Conservation (phyloP, 1,139 yeast species). For the Nadsonia starkeyi-henricii region DNA sequence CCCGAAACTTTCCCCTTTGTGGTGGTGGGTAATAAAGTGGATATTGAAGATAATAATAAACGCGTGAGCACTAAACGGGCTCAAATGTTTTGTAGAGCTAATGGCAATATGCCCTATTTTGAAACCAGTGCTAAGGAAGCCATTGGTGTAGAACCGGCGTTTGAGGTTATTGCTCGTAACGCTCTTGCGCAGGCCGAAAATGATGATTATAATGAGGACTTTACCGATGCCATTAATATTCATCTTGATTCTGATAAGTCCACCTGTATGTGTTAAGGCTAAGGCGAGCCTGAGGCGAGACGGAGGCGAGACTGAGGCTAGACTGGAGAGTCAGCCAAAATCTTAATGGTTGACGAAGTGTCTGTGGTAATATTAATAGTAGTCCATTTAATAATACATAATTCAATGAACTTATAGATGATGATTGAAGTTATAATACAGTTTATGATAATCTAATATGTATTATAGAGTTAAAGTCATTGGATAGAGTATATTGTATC, state of each 20-base stretch:
- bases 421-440: no score
- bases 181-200: conserved; percentile 87
- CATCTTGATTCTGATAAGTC: conserved; percentile 72
- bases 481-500: no score
- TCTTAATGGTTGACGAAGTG: no score
- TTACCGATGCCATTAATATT: conserved; percentile 90
- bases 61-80: conserved; percentile 75
- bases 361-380: no score
- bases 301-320: no score
- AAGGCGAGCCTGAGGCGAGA: no score
- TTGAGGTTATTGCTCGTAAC: conserved; percentile 89
- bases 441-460: no score
- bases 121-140: conserved; percentile 93
- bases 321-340: no score
- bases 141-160: conserved; percentile 86
- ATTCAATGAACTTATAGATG: no score
- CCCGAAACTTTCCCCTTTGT: conserved; percentile 95
- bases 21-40: conserved; percentile 87
- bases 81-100: conserved; percentile 66
- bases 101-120: conserved; percentile 86
- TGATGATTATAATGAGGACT: conserved; percentile 79
- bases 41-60: conserved; percentile 83
- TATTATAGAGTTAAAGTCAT: no score
- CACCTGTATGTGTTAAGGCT: conserved; percentile 78
- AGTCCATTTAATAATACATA: no score